These are phyloP conservation scores for Mycena belliarum DNA, from an alignment of 768 basidiomycete species.

Conservation along the genomic window DNA sequence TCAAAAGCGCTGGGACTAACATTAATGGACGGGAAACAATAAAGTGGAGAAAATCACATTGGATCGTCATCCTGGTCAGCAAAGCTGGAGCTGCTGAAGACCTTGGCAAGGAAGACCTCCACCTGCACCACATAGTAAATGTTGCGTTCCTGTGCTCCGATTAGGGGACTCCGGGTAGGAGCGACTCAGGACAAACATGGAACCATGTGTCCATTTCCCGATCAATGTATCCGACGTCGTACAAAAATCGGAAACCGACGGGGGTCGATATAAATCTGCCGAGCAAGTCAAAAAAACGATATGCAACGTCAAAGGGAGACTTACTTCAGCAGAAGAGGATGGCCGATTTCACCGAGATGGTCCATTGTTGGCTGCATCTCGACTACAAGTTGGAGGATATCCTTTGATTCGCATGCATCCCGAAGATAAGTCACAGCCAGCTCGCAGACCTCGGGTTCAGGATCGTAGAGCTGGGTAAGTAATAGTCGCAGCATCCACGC, in stretches of 20 bases:
- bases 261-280: constrained; percentile 91
- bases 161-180: constrained; percentile 9
- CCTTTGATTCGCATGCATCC: constrained; percentile 83
- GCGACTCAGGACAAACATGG: constrained; percentile 55
- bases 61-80: constrained; percentile 61
- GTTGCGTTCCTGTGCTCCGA: constrained; percentile 75
- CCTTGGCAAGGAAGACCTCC: constrained; percentile 86
- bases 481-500: constrained; percentile 91
- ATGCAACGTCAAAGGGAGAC: constrained; percentile 23
- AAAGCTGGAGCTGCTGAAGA: constrained; percentile 56
- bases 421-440: constrained; percentile 87
- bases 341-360: constrained; percentile 91
- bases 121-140: constrained; percentile 91
- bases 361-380: constrained; percentile 95
- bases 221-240: constrained; percentile 90
- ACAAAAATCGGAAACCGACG: constrained; percentile 89
- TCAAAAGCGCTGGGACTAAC: constrained; percentile 62
- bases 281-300: background rate
- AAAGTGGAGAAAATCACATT: constrained; percentile 10
- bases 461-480: constrained; percentile 95
- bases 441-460: constrained; percentile 86
- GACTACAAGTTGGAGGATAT: constrained; percentile 86
- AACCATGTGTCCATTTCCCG: constrained; percentile 97
- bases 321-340: constrained; percentile 84
- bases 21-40: background rate